Base-by-base conservation (phyloP, 495 filamentous ascomycete species). In the Talaromyces adpressus region DNA sequence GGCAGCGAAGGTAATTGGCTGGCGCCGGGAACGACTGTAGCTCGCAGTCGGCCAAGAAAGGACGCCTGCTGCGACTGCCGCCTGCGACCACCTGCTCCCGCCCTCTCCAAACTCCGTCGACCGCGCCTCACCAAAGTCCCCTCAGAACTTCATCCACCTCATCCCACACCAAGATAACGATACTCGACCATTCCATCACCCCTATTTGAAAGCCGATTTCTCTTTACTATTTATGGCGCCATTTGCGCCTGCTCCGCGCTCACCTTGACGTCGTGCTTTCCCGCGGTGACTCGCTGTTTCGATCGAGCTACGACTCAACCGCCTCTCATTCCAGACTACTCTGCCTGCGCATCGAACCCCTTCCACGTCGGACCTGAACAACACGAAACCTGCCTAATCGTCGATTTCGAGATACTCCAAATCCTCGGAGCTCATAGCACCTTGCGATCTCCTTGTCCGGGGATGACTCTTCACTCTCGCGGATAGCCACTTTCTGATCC, bases 401-500 rank as follows among this genome's bases (percentile, higher is more conserved):
- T 69, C 53, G 57, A 68, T 70, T 68, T 69, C 65, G 65, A 72
- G 69, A 66, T 27, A 56, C 57, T 62, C 16, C 3, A 12, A 6
- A 32, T 20, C 56, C 16, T 32, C 4, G 12, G 56, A 16, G n/a
- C 56, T 32, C 30, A 9, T 20, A 30, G 22, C 36, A 18, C 27
- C 30, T 27, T 30, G 20, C 32, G 30, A 12, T 63, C n/a, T 47
- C 68, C 69, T 68, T 66, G 69, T 69, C 72, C 75, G 76, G 78
- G 77, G 75, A 80, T 80, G 78, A 78, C 75, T 72, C 65, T 73
- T 72, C 69, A 64, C 71, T 70, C 69, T 67, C 71, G 72, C 69
- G 74, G 73, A 72, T 77, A 76, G 77, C 73, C 76, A 70, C 66
- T 77, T 74, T 75, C 68, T 81, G 78, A 75, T 73, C 77, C 73